Percentiles rank a stretch among this genome's conserved stretches.
Evolutionary conservation across 75 land plant genomes (phyloP).

Genomic region (Pinus albicaulis): DNA sequence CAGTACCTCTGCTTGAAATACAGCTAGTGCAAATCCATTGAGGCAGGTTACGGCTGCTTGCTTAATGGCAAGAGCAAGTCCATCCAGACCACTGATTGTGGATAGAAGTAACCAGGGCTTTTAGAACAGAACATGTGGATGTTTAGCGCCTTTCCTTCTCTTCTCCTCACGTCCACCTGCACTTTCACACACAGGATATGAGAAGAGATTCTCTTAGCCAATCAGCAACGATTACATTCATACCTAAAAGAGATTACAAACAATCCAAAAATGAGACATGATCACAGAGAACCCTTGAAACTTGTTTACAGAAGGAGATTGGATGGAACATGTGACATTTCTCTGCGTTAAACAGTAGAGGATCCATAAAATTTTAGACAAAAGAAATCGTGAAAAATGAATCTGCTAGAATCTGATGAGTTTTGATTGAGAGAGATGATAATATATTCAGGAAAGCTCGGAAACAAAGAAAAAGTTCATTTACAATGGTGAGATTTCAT

Average conservation of each 20-base stretch:
- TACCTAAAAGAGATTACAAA: too few relatives aligned
- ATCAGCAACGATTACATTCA: too few relatives aligned
- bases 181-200: too few relatives aligned
- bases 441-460: too few relatives aligned
- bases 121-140: background rate
- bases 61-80: background rate
- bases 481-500: too few relatives aligned
- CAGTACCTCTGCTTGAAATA: background rate
- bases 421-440: too few relatives aligned
- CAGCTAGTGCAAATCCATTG: background rate
- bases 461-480: too few relatives aligned
- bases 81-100: background rate
- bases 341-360: conserved; percentile 21
- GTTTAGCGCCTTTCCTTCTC: background rate
- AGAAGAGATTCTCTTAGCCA: too few relatives aligned
- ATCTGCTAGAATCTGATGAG: too few relatives aligned
- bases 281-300: conserved; percentile 33
- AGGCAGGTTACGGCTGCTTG: background rate
- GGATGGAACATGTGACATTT: conserved; percentile 1
- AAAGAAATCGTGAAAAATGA: too few relatives aligned
- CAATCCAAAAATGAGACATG: conserved; percentile 23
- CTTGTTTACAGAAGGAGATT: background rate
- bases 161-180: background rate
- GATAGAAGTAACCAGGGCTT: background rate
- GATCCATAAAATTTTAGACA: conserved; percentile 6